Conservation (phyloP, 108 stramenopile species). For the Stephanodiscus minutulus region DNA sequence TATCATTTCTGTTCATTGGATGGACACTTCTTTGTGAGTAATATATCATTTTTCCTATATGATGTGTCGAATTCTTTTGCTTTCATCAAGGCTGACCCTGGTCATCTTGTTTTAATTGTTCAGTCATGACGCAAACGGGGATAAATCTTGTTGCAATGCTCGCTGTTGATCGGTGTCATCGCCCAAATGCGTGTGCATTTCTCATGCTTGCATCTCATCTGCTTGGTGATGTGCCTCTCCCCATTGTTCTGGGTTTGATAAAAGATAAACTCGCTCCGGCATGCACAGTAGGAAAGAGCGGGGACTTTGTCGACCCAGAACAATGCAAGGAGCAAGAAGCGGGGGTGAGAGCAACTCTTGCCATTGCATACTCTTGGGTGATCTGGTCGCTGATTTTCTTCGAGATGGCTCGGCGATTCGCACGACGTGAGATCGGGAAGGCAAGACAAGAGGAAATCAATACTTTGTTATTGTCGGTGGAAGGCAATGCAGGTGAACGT, state of each 20-base stretch:
- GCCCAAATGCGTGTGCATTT: slow-evolving; percentile 54
- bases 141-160: slow-evolving; percentile 45
- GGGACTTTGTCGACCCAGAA: slow-evolving; percentile 40
- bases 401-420: slow-evolving; percentile 41
- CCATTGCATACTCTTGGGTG: slow-evolving; percentile 47
- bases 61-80: background rate
- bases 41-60: background rate
- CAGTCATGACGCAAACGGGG: slow-evolving; percentile 46
- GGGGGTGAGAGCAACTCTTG: slow-evolving; percentile 43
- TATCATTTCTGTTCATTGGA: slow-evolving; percentile 46
- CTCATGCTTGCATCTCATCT: slow-evolving; percentile 43
- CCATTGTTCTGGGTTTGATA: slow-evolving; percentile 44
- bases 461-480: slow-evolving; percentile 5
- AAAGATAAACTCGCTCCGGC: slow-evolving; percentile 51
- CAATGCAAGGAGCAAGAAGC: slow-evolving; percentile 31
- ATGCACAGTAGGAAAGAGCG: slow-evolving; percentile 34
- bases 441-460: slow-evolving; percentile 18
- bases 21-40: slow-evolving; percentile 45
- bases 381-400: slow-evolving; percentile 43
- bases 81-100: background rate
- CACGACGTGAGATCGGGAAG: slow-evolving; percentile 29
- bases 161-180: slow-evolving; percentile 39
- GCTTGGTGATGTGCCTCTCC: slow-evolving; percentile 47
- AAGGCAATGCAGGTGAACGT: slow-evolving; percentile 8
- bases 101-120: background rate